Percentiles rank a stretch among this genome's conserved stretches.
phyloP scores from a whole-genome alignment of 2,329 filamentous ascomycete species.

The Cyanodermella asteris region DNA sequence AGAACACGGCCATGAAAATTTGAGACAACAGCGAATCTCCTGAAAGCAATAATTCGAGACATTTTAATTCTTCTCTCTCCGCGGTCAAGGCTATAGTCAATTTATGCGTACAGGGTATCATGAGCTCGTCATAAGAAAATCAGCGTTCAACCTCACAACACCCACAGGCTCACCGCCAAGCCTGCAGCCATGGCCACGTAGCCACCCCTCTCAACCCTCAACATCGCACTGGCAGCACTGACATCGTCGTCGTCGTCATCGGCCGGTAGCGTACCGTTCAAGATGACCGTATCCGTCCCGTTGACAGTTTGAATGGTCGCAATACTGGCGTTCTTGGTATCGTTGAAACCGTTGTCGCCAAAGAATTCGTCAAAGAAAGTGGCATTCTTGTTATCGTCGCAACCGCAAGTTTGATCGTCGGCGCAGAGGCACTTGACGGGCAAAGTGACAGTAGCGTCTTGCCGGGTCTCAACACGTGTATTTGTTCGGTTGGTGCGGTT shows the following conservation, averaged over 20 bases:
- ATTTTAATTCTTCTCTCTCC: too few relatives aligned
- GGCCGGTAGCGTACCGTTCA: slow-evolving; percentile 25
- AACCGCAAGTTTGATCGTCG: slow-evolving; percentile 32
- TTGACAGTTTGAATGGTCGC: slow-evolving; percentile 18
- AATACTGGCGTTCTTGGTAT: slow-evolving; percentile 16
- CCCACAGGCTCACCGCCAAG: slow-evolving; percentile 15
- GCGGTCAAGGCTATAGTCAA: too few relatives aligned
- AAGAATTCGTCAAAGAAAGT: slow-evolving; percentile 21
- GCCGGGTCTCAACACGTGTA: slow-evolving; percentile 23
- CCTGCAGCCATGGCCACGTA: slow-evolving; percentile 21
- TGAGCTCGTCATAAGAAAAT: too few relatives aligned
- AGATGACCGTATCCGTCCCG: slow-evolving; percentile 21
- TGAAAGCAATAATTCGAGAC: too few relatives aligned
- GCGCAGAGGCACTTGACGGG: slow-evolving; percentile 36
- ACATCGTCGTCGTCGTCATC: slow-evolving; percentile 8
- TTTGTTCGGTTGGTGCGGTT: slow-evolving; percentile 17
- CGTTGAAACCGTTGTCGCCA: slow-evolving; percentile 17
- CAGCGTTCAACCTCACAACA: slow-evolving; percentile 6
- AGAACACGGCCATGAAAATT: too few relatives aligned
- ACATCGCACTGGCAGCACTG: slow-evolving; percentile 7
- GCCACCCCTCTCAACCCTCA: slow-evolving; percentile 15
- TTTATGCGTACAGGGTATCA: too few relatives aligned
- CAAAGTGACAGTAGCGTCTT: too few relatives aligned
- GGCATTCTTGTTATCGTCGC: slow-evolving; percentile 27
- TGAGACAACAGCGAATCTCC: too few relatives aligned